Conservation (phyloP, 352 stramenopile genomes). For the Globisporangium paddicum region DNA sequence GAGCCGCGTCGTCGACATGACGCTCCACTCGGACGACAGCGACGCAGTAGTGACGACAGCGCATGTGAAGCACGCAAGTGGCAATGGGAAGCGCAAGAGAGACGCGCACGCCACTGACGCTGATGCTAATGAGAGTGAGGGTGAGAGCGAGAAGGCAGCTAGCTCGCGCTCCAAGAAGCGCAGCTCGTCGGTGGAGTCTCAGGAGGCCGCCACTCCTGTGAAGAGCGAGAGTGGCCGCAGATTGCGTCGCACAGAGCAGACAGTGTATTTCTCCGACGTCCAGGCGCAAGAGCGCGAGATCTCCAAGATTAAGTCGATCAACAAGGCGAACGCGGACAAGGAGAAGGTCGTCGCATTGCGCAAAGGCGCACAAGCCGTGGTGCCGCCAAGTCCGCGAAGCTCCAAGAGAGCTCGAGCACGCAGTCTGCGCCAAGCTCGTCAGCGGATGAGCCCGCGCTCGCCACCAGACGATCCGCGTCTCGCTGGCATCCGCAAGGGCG, state of each 20-base stretch:
- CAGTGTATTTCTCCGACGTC: constrained; percentile 41
- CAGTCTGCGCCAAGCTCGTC: constrained; percentile 37
- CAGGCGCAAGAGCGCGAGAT: constrained; percentile 59
- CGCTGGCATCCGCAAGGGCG: constrained; percentile 14
- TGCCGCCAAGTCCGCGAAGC: constrained; percentile 12
- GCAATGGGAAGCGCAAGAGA: constrained; percentile 2
- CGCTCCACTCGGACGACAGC: background rate
- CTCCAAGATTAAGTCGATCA: constrained; percentile 28
- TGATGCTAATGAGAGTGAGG: background rate
- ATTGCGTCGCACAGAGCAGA: constrained; percentile 14
- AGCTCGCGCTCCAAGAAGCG: background rate
- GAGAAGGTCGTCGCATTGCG: constrained; percentile 21
- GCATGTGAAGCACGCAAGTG: background rate
- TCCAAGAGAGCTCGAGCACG: constrained; percentile 49
- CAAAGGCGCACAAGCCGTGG: constrained; percentile 31
- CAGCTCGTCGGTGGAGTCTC: constrained; percentile 3
- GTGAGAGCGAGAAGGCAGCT: background rate
- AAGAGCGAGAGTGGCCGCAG: background rate
- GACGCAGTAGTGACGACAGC: background rate
- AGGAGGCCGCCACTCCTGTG: background rate
- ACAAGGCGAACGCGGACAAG: constrained; percentile 18
- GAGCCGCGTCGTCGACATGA: constrained; percentile 3
- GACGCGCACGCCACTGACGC: background rate
- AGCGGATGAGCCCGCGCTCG: constrained; percentile 42
- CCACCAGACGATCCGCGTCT: constrained; percentile 26